phyloP scores from a whole-genome alignment of 164 flowering plant species.

The Stephania yunnanensis region DNA sequence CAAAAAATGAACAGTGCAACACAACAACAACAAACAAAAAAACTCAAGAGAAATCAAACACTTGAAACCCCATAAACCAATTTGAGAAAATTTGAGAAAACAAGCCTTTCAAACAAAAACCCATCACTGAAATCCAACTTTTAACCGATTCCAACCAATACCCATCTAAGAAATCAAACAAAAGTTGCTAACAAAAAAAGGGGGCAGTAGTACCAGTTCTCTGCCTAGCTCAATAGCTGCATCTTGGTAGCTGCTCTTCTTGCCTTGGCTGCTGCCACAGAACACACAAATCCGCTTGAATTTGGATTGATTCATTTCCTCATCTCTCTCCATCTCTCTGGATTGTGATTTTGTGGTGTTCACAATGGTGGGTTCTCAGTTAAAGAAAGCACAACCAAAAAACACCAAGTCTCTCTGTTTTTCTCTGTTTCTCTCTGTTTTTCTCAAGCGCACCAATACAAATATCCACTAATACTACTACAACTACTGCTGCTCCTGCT shows the following conservation, averaged over 20 bases:
- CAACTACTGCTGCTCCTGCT: not conserved
- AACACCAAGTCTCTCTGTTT: slow-evolving; percentile 4
- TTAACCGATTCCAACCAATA: not conserved
- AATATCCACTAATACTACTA: slow-evolving; percentile 17
- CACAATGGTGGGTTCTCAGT: not conserved
- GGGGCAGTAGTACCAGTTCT: slow-evolving; percentile 54
- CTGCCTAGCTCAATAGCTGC: slow-evolving; percentile 91
- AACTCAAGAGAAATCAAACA: too few species aligned
- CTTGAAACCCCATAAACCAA: not conserved
- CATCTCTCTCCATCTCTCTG: slow-evolving; percentile 44
- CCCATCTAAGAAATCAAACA: not conserved
- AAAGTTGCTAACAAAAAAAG: too few species aligned
- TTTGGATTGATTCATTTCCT: slow-evolving; percentile 49
- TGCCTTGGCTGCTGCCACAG: slow-evolving; percentile 97
- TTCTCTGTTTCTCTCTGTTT: slow-evolving; percentile 13
- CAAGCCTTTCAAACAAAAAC: not conserved
- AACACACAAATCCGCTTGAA: slow-evolving; percentile 95
- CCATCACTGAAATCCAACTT: slow-evolving; percentile 5
- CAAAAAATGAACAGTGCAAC: not conserved
- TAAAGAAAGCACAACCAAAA: not conserved
- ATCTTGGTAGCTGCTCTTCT: slow-evolving; percentile 86
- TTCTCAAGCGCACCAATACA: slow-evolving; percentile 9
- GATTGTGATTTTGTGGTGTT: not conserved
- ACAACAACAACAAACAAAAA: not conserved
- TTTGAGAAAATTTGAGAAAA: not conserved